Evolutionary conservation across 257 asterid genomes (phyloP).

Genomic region (Agastache rugosa): DNA sequence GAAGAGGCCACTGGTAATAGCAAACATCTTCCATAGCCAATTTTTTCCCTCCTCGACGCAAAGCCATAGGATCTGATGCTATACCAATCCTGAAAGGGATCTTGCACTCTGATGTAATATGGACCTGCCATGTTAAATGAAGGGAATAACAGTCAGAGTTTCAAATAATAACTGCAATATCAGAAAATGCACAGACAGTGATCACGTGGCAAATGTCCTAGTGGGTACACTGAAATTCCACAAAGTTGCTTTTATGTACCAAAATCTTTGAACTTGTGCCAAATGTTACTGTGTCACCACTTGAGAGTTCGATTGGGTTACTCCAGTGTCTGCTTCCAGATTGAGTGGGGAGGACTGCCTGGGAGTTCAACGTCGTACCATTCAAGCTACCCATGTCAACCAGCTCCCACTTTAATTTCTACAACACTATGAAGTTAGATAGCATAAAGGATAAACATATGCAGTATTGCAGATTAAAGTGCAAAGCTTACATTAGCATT

Average conservation of each 20-base stretch:
- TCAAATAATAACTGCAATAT: conserved; percentile 27
- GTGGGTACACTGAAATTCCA: conserved; percentile 23
- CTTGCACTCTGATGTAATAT: conserved; percentile 58
- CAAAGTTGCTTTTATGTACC: conserved; percentile 48
- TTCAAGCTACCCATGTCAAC: conserved; percentile 98
- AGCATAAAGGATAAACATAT: conserved; percentile 39
- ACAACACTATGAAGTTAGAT: conserved; percentile 43
- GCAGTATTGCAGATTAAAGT: conserved; percentile 33
- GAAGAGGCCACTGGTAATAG: conserved; percentile 90
- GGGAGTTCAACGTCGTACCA: conserved; percentile 80
- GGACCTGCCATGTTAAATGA: conserved; percentile 55
- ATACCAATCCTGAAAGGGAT: conserved; percentile 84
- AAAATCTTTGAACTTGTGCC: conserved; percentile 78
- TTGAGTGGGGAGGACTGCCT: conserved; percentile 57
- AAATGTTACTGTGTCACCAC: conserved; percentile 75
- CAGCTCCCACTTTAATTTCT: conserved; percentile 95
- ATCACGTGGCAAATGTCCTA: background rate
- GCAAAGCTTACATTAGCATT: conserved; percentile 65
- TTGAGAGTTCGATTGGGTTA: conserved; percentile 72
- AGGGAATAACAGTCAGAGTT: conserved; percentile 1
- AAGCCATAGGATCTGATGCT: conserved; percentile 88
- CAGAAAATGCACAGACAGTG: conserved; percentile 4
- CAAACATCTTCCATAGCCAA: conserved; percentile 92
- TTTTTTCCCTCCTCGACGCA: conserved; percentile 85
- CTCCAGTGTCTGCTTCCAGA: conserved; percentile 83